These are phyloP conservation scores for Pichia sp. DNA, from an alignment of 1,139 yeast species.

Conservation along the genomic window DNA sequence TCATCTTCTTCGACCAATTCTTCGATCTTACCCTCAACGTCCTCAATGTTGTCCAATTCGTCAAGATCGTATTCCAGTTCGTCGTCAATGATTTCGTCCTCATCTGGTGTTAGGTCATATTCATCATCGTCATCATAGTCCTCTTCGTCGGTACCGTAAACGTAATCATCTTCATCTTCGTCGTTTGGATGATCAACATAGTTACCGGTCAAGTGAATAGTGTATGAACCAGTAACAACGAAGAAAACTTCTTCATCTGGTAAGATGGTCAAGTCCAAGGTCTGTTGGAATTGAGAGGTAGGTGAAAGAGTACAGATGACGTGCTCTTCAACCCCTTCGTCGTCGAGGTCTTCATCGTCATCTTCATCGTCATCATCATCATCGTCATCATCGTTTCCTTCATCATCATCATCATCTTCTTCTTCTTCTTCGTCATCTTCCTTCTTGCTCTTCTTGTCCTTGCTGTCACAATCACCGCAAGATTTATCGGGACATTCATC, in stretches of 20 bases:
- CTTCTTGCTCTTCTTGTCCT: slow-evolving; percentile 21
- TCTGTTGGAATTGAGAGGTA: slow-evolving; percentile 78
- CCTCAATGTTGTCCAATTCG: slow-evolving; percentile 57
- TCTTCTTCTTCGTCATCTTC: slow-evolving; percentile 21
- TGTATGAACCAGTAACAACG: slow-evolving; percentile 93
- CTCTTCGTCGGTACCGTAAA: slow-evolving; percentile 45
- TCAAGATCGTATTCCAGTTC: slow-evolving; percentile 53
- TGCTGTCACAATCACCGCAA: neutral
- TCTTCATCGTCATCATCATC: slow-evolving; percentile 51
- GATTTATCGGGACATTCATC: slow-evolving; percentile 2
- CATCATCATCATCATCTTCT: slow-evolving; percentile 43
- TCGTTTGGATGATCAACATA: slow-evolving; percentile 93
- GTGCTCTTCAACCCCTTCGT: slow-evolving; percentile 64
- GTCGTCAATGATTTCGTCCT: slow-evolving; percentile 63
- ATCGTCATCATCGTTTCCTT: slow-evolving; percentile 38
- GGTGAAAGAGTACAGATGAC: slow-evolving; percentile 91
- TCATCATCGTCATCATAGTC: slow-evolving; percentile 64
- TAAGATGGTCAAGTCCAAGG: slow-evolving; percentile 81
- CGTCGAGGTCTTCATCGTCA: slow-evolving; percentile 54
- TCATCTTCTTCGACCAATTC: slow-evolving; percentile 58
- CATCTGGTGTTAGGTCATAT: slow-evolving; percentile 87
- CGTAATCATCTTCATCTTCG: slow-evolving; percentile 54
- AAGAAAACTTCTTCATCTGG: slow-evolving; percentile 94
- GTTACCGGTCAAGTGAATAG: slow-evolving; percentile 91
- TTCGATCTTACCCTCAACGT: slow-evolving; percentile 53